Base-by-base conservation (phyloP, 2,329 filamentous ascomycete genomes). In the Aspergillus costaricaensis region DNA sequence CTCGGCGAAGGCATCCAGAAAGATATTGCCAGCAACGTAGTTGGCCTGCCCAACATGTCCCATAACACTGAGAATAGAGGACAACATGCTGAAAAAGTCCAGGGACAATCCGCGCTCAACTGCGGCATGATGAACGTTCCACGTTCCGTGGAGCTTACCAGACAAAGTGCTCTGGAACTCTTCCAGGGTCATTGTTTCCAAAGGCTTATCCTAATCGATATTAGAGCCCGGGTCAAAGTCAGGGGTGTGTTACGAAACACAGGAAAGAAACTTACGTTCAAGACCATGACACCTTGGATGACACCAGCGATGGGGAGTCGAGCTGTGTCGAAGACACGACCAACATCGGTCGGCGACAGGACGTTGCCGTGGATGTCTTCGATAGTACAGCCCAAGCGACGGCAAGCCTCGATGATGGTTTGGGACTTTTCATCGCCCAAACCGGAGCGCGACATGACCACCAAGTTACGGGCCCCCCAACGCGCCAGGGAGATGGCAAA, bases 61-160 rank as follows among this genome's bases (percentile, higher is more conserved):
- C 3, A 70, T 62, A 2, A 68, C 55, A 44, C 65, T 60, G 8
- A 61, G 61, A 15, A 70, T 65, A 15, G 61, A 65, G 25, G 67
- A 69, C 30, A 70, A 62, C 38, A 70, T 54, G 27, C 65, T 60
- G 50, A 70, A 69, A 36, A 70, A 66, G 27, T 70, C 65, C 5
- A 70, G 49, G 5, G 21, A 17, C 0, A 23, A 17, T 1, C 15
- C 10, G 12, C 12, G 10, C 5, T 39, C 27, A 0, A 65, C 57
- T 0, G 70, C 57, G 6, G 53, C 55, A 5, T 43, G 8, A 48
- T 75, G 71, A 7, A 70, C 62, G 39, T 67, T 75, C 69, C 67
- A 70, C 61, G 60, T 62, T 21, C 65, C 65, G 2, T 57, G 7
- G 1, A 72, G 65, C 60, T 80, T 81, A 1, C 75, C 70, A n/a